Evolutionary conservation across 345 rosid species (phyloP).

Genomic region (Dipteronia dyeriana): DNA sequence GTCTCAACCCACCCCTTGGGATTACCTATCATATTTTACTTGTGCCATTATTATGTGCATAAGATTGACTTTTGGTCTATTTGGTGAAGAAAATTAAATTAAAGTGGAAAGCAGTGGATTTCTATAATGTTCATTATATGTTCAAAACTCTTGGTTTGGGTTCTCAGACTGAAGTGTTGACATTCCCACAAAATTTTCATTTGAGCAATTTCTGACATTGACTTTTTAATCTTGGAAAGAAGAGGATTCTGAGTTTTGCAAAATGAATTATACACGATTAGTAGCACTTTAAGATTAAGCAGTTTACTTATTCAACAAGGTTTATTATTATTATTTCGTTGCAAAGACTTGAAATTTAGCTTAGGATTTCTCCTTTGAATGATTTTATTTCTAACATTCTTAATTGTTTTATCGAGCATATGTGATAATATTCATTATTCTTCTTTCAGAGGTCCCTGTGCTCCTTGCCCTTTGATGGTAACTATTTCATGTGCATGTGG

Average conservation of each 20-base stretch:
- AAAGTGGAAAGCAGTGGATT: neutral
- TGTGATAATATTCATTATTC: slow-evolving; percentile 18
- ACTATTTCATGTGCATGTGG: slow-evolving; percentile 87
- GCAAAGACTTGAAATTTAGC: neutral
- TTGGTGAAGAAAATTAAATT: slow-evolving; percentile 4
- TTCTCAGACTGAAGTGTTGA: neutral
- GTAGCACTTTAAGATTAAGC: neutral
- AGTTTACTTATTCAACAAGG: neutral
- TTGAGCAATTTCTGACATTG: neutral
- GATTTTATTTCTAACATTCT: neutral
- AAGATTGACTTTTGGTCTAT: slow-evolving; percentile 6
- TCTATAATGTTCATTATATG: neutral
- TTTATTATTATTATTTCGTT: neutral
- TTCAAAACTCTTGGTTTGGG: slow-evolving; percentile 2
- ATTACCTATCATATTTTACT: slow-evolving; percentile 15
- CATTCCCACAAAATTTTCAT: neutral
- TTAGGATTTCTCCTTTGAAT: neutral
- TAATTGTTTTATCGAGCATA: neutral
- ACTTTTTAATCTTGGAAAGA: neutral
- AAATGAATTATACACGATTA: neutral
- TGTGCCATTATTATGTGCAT: neutral
- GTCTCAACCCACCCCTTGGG: neutral
- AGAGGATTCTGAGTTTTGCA: neutral
- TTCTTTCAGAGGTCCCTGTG: slow-evolving; percentile 83
- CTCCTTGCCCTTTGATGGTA: slow-evolving; percentile 95